These are phyloP conservation scores for Entomortierella beljakovae DNA, from an alignment of 192 early-diverging fungal genomes.

Conservation along the genomic window DNA sequence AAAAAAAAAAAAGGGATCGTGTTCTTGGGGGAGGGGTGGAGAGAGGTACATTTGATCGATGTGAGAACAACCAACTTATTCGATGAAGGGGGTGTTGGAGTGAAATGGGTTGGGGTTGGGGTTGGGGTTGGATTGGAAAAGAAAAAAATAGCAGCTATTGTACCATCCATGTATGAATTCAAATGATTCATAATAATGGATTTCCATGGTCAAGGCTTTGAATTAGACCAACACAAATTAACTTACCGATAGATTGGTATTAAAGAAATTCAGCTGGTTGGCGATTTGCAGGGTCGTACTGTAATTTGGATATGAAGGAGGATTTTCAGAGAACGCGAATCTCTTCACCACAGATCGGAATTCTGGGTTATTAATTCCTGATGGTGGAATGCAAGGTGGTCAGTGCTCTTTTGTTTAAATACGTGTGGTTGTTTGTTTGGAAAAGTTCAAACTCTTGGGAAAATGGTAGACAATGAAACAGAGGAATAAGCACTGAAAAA, in stretches of 20 bases:
- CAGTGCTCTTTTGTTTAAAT: slow-evolving; percentile 1
- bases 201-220: neutral
- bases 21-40: neutral
- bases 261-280: neutral
- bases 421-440: no score
- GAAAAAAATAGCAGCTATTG: neutral
- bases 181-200: no score
- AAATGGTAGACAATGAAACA: no score
- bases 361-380: neutral
- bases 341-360: slow-evolving; percentile 8
- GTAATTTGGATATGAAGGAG: neutral
- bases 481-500: no score
- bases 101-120: slow-evolving; percentile 4
- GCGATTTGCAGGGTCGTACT: neutral
- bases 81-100: neutral
- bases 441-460: no score
- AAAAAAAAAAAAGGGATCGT: neutral
- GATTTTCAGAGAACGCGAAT: neutral
- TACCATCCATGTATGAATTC: no score
- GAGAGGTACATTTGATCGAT: neutral
- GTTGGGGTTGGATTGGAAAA: slow-evolving; percentile 14
- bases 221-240: neutral
- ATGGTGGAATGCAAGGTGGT: slow-evolving; percentile 1
- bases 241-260: no score
- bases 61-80: no score